Percentiles rank a stretch among this genome's conserved stretches.
Conservation (phyloP, 2,329 filamentous ascomycete genomes). For the Emydomyces testavorans region DNA sequence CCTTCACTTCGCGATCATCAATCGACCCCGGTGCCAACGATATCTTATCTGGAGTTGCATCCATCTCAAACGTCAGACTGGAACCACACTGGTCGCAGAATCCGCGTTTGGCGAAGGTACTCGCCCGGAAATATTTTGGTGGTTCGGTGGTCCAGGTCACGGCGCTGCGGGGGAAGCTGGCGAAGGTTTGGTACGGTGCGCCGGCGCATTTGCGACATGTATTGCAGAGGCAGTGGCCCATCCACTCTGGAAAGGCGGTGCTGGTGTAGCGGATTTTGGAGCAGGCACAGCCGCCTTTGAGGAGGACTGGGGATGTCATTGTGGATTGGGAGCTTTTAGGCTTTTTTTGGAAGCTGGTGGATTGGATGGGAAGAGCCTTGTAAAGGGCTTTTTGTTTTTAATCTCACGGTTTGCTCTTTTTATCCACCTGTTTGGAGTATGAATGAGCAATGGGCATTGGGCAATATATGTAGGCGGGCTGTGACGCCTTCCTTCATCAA, state of each 20-base stretch:
- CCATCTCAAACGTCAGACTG: conserved; percentile 36
- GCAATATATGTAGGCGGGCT: too few species aligned
- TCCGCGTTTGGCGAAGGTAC: conserved; percentile 33
- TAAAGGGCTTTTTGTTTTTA: too few species aligned
- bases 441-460: too few species aligned
- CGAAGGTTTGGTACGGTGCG: conserved; percentile 37
- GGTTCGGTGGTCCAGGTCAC: conserved; percentile 30
- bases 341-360: too few species aligned
- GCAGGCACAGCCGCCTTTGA: conserved; percentile 38
- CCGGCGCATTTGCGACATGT: conserved; percentile 41
- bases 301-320: conserved; percentile 13
- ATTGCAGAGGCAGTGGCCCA: conserved; percentile 39
- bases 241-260: conserved; percentile 25
- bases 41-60: conserved; percentile 24
- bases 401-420: too few species aligned
- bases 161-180: conserved; percentile 25
- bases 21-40: conserved; percentile 34
- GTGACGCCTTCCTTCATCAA: too few species aligned
- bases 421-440: too few species aligned
- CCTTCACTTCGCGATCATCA: conserved; percentile 29
- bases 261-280: conserved; percentile 34
- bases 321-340: neutral
- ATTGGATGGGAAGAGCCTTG: neutral
- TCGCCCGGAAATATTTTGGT: conserved; percentile 28
- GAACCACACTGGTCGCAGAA: conserved; percentile 40